Base-by-base conservation (phyloP, 1,284 basidiomycete species). In the Tilletia indica region DNA sequence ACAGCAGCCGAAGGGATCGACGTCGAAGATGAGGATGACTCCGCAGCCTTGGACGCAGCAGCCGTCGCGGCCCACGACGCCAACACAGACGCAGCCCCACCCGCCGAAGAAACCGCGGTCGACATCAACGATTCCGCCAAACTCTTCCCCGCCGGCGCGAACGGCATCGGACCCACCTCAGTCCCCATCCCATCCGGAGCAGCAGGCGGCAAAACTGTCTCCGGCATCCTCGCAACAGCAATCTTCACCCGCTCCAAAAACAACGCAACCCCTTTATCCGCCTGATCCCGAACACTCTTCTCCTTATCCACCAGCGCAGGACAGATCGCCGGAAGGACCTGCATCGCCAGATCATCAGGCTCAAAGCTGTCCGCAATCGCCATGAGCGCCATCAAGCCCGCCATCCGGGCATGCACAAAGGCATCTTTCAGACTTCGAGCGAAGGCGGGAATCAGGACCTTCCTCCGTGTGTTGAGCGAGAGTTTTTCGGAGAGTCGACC, bases 391-490 rank as follows among this genome's bases (percentile, higher is more conserved):
- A 96, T 94, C 58, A 99, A 85, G 0, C 93, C 97, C 0, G 96
- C 96, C 0, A 97, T 93, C 39, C 97, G 89, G 0, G 94, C 92
- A 82, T 97, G 96, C 0, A 95, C 91, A 82, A 98, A 99, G 0
- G 89, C 85, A 83, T 99, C 97, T 81, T 94, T 94, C 66, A 99
- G 85, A 9, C 93, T 92, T 70, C 94, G 89, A 0, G 91, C 89
- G 83, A 99, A 99, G 0, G 97, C 97, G 0, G 96, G 94, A 0
- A 98, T 92, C 1, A 99, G 89, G 11, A 99, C 94, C 82, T 97
- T 98, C 76, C 91, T 90, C 83, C 95, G 94, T 5, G 96, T 98
- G 77, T 93, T 91, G 72, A 92, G 89, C 0, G 92, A 91, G 1
- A 99, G 87, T 2, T 89, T 89, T 0, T 93, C 93, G 0, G 92